Evolutionary conservation across 331 rosid genomes (phyloP), one percentile per base, ranked within the genome.

Genomic region (Spiraea crenata): DNA sequence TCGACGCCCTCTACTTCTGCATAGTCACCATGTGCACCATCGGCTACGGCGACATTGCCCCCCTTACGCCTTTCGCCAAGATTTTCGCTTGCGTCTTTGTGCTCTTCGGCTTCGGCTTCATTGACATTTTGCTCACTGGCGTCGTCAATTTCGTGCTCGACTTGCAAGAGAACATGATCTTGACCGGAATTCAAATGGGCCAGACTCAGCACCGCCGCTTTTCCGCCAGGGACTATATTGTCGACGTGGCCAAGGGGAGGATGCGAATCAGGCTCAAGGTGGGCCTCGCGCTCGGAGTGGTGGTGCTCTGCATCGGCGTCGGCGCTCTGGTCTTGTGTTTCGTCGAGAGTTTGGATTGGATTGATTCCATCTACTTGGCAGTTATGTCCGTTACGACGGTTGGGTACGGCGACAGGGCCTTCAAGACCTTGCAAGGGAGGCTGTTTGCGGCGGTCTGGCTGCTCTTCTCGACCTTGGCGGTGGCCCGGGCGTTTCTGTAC

Each of bases 21-120:
- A 87, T 91, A 54, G 96, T 91, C 16, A 91, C 96, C 59, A 85
- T 91, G 88, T 89, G 97, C 46, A 91, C 97, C 4, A 92, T 92
- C n/a, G 98, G 96, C 25, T 89, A 85, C 55, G 96, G 98, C 0
- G 98, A 92, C 78, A 87, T 92, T 47, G 86, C 90, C 3, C 98
- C 98, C 3, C 7, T 74, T 5, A 84, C 95, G 1, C 84, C 92
- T 0, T 1, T 78, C 0, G 76, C 96, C 0, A 92, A 92, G 60
- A 19, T 87, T 35, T 89, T 92, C 4, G 89, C 98, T 4, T 89
- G 98, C 41, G 57, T 77, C 8, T 92, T 89, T 17, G 93, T 92
- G 3, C 73, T 92, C 67, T 87, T 92, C n/a, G 98, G 96, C 15
- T 89, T 92, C 71, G 98, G 96, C 8, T 92, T 92, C 45, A 80